phyloP scores from a whole-genome alignment of 257 asterid genomes.

The Petrea volubilis region DNA sequence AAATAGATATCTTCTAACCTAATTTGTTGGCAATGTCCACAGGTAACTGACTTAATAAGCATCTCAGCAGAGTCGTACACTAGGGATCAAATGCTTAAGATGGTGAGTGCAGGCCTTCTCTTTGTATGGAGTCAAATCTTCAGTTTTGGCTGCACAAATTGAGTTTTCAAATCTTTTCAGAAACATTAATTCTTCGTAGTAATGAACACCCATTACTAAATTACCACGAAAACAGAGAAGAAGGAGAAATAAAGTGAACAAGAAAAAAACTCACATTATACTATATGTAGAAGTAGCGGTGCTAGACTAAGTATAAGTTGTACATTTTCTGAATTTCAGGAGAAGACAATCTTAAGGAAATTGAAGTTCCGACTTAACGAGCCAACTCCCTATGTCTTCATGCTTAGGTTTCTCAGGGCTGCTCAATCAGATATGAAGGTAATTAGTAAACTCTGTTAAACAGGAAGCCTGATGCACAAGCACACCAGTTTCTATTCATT shows the following conservation, averaged over 20 bases:
- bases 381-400: conserved; percentile 94
- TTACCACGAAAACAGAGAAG: too few species aligned
- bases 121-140: background rate
- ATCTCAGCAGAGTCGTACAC: conserved; percentile 82
- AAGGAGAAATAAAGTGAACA: too few species aligned
- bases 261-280: too few species aligned
- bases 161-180: background rate
- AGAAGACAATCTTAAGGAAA: conserved; percentile 61
- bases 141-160: background rate
- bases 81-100: conserved; percentile 77
- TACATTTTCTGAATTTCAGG: conserved; percentile 50
- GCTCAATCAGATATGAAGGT: conserved; percentile 75
- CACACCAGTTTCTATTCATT: background rate
- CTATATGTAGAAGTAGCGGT: background rate
- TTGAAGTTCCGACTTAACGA: conserved; percentile 88
- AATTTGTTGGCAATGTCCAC: conserved; percentile 27
- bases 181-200: background rate
- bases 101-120: conserved; percentile 51
- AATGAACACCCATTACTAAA: background rate
- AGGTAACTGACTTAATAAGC: conserved; percentile 85
- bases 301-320: conserved; percentile 17
- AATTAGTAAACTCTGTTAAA: background rate
- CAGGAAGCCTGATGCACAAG: background rate
- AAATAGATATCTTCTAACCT: background rate
- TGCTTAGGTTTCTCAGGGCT: conserved; percentile 93